Conservation (phyloP, 768 basidiomycete species). For the Mycena chlorophos region DNA sequence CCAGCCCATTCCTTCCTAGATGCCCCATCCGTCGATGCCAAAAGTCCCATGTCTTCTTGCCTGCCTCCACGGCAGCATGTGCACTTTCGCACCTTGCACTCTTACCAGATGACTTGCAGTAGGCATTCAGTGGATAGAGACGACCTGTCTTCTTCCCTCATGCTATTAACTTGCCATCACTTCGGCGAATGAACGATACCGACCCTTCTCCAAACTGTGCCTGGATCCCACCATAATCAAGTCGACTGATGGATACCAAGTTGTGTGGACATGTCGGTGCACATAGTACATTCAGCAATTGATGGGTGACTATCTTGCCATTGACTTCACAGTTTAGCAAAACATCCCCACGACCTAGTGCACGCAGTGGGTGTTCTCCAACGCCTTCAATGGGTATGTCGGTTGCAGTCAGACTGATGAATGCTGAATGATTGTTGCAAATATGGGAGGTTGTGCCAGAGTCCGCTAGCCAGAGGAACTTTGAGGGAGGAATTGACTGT, state of each 20-base stretch:
- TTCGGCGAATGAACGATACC: not conserved
- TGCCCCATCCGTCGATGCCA: constrained; percentile 10
- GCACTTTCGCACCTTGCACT: not conserved
- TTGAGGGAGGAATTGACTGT: not conserved
- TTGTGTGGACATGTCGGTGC: constrained; percentile 4
- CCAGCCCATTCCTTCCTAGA: constrained; percentile 1
- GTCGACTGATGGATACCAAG: constrained; percentile 1
- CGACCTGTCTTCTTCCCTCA: constrained; percentile 9
- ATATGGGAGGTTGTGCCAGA: not conserved
- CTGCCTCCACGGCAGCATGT: not conserved
- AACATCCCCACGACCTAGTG: not conserved
- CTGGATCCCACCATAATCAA: constrained; percentile 7
- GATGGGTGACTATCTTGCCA: constrained; percentile 1
- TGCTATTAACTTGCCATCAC: not conserved
- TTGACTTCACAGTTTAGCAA: not conserved
- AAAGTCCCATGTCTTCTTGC: constrained; percentile 7
- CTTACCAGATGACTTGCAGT: not conserved
- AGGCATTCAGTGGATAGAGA: constrained; percentile 6
- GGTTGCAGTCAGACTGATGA: not conserved
- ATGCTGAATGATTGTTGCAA: not conserved
- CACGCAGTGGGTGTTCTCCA: not conserved
- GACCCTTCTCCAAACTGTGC: not conserved
- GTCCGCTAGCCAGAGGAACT: not conserved
- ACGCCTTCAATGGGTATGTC: not conserved
- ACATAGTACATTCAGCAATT: constrained; percentile 1